Evolutionary conservation across 176 grass and related monocot species (phyloP).

Genomic region (Bromus sterilis): DNA sequence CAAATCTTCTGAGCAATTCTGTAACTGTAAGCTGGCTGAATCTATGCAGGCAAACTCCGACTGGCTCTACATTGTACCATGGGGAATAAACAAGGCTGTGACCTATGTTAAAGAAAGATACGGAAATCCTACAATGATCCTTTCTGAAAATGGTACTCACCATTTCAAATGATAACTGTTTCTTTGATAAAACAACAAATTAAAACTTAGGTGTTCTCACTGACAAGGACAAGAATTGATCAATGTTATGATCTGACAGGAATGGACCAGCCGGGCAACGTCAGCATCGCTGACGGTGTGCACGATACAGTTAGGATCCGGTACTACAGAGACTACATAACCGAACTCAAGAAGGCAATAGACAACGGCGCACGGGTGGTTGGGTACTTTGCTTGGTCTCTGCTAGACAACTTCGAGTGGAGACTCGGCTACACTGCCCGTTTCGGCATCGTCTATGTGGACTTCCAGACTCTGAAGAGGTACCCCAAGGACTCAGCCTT

Average conservation of each 20-base stretch:
- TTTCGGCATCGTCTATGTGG: constrained; percentile 79
- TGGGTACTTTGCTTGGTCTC: constrained; percentile 87
- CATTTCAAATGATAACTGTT: background rate
- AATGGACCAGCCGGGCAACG: constrained; percentile 82
- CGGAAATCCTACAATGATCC: constrained; percentile 59
- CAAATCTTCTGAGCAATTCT: background rate
- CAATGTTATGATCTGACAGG: constrained; percentile 34
- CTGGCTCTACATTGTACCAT: constrained; percentile 93
- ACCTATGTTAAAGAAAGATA: constrained; percentile 85
- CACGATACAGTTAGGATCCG: constrained; percentile 61
- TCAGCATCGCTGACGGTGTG: constrained; percentile 56
- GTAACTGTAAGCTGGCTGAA: background rate
- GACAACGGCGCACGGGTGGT: constrained; percentile 65
- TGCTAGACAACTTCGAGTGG: constrained; percentile 98
- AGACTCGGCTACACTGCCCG: constrained; percentile 82
- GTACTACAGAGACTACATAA: constrained; percentile 76
- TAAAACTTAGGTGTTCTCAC: background rate
- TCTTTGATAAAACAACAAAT: background rate
- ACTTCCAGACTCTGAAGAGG: constrained; percentile 59
- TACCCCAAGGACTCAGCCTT: constrained; percentile 90
- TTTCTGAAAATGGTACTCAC: constrained; percentile 74
- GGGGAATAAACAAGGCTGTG: constrained; percentile 88
- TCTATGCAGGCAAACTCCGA: constrained; percentile 64
- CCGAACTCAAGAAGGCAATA: constrained; percentile 78
- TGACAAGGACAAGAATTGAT: background rate